phyloP scores from a whole-genome alignment of 1,284 basidiomycete species.

The Meripilus lineatus region DNA sequence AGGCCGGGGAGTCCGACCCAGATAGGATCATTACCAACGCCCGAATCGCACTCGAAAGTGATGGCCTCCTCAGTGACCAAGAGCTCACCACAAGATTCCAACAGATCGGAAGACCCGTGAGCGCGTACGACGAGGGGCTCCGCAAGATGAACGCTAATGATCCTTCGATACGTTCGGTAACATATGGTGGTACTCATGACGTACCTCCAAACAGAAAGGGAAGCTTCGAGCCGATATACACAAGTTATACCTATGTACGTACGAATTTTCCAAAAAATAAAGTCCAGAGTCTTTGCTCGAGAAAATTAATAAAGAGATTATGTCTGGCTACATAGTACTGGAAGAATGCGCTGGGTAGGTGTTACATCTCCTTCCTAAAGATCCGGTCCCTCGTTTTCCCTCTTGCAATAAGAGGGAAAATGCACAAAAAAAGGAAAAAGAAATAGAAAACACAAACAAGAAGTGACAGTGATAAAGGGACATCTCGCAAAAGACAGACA shows the following conservation, averaged over 20 bases:
- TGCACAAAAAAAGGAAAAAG: too few species aligned
- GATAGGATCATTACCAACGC: conserved; percentile 78
- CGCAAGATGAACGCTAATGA: conserved; percentile 13
- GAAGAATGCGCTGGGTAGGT: conserved; percentile 71
- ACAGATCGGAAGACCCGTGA: conserved; percentile 33
- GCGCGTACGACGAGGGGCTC: conserved; percentile 59
- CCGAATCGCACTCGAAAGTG: conserved; percentile 51
- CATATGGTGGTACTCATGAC: conserved; percentile 45
- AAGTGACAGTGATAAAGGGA: too few species aligned
- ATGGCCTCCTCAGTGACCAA: conserved; percentile 66
- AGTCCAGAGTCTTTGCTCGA: too few species aligned
- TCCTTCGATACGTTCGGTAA: conserved; percentile 26
- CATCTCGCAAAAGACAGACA: too few species aligned
- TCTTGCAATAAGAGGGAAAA: too few species aligned
- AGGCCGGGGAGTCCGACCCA: conserved; percentile 46
- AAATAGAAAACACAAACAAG: too few species aligned
- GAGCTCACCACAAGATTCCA: conserved; percentile 58
- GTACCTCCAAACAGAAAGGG: conserved; percentile 42
- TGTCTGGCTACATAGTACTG: conserved; percentile 56
- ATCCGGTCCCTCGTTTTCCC: background rate
- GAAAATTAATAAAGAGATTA: too few species aligned
- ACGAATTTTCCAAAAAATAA: too few species aligned
- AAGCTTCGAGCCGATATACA: conserved; percentile 71
- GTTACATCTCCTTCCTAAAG: conserved; percentile 1
- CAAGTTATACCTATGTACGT: conserved; percentile 58